Evolutionary conservation across 1,139 yeast genomes (phyloP).

Genomic region (Schwanniomyces etchellsii): DNA sequence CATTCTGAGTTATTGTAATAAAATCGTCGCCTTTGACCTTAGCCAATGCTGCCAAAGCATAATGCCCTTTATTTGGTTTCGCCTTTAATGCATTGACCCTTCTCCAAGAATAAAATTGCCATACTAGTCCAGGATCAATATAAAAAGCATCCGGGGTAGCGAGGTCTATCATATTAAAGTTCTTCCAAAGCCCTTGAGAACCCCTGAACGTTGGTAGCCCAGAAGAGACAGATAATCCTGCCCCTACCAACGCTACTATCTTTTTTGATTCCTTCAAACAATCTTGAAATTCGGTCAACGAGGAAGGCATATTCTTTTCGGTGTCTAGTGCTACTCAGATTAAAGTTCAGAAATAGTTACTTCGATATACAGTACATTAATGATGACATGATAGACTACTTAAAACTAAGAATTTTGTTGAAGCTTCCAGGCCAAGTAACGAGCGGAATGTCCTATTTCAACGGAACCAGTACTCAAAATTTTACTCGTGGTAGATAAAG

Average conservation of each 20-base stretch:
- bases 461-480: conserved; percentile 24
- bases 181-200: conserved; percentile 71
- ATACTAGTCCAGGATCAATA: conserved; percentile 76
- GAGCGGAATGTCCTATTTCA: conserved; percentile 61
- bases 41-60: conserved; percentile 53
- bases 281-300: conserved; percentile 49
- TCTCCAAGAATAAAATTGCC: conserved; percentile 81
- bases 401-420: conserved; percentile 4
- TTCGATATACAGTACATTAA: no score
- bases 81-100: conserved; percentile 61
- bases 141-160: conserved; percentile 91
- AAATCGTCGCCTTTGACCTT: conserved; percentile 20
- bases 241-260: conserved; percentile 75
- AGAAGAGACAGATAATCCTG: conserved; percentile 74
- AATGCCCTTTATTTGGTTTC: conserved; percentile 68
- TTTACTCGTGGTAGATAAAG: conserved; percentile 52
- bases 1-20: conserved; percentile 74
- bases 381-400: no score
- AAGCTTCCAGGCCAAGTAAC: conserved; percentile 64
- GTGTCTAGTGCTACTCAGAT: no score
- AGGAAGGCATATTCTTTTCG: conserved; percentile 10
- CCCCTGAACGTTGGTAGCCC: conserved; percentile 76
- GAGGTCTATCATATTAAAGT: conserved; percentile 72
- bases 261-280: conserved; percentile 46
- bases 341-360: no score